A percentile compares a stretch with the other conserved stretches of the same genome.
Conservation (phyloP, 257 asterid species). For the Solanum infundibuliforme region DNA sequence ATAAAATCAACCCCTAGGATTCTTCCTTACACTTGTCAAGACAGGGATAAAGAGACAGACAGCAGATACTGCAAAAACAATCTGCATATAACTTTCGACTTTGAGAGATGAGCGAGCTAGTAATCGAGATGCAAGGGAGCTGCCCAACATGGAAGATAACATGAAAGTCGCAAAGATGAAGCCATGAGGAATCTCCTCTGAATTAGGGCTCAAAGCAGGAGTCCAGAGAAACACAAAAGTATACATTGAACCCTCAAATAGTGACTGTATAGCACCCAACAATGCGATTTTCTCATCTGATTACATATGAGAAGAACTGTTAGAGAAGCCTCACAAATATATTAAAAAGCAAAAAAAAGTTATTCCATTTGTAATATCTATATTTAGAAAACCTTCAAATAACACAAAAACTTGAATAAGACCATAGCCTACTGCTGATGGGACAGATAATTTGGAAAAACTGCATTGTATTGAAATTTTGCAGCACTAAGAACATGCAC, state of each 20-base stretch:
- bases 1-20: neutral
- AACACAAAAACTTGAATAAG: neutral
- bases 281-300: constrained; percentile 94
- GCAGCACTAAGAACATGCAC: neutral
- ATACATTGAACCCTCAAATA: constrained; percentile 96
- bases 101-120: constrained; percentile 56
- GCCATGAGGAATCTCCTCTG: constrained; percentile 94
- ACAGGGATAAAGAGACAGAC: constrained; percentile 78
- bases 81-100: constrained; percentile 96
- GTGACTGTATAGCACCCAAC: constrained; percentile 94
- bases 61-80: constrained; percentile 70
- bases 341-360: neutral
- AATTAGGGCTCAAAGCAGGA: constrained; percentile 93
- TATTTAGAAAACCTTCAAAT: neutral
- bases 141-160: constrained; percentile 96
- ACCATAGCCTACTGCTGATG: neutral
- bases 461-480: neutral
- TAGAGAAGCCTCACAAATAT: neutral
- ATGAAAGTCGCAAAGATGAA: constrained; percentile 88
- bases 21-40: constrained; percentile 46
- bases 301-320: neutral
- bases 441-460: neutral
- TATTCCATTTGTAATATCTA: neutral
- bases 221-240: constrained; percentile 98
- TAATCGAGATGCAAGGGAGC: constrained; percentile 89